Base-by-base conservation (phyloP, 139 green algal species). In the Volvox africanus region DNA sequence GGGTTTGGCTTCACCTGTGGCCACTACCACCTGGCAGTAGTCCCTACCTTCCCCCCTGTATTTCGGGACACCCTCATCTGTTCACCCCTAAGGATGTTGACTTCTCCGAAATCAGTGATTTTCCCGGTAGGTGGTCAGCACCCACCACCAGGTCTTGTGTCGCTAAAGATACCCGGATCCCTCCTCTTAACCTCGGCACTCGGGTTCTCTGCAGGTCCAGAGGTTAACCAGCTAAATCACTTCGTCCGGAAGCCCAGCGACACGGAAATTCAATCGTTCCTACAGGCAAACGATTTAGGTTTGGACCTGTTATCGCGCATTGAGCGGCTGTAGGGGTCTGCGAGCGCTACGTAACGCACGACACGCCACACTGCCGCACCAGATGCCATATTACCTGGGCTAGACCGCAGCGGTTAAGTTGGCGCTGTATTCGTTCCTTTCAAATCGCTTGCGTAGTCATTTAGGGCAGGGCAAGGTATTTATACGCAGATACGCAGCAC, bases 191-290 rank as follows among this genome's bases (percentile, higher is more conserved):
- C 65, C 9, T 73, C 16, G 65, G 65, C 65, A 73, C 24, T 73
- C 24, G 65, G 65, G 9, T 16, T 28, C 11, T 24, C 65, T 9
- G 32, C 75, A 85, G 80, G 80, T 24, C 50, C 62, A 26, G 50
- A 28, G 12, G 71, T 26, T 20, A 16, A 94, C 32, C 76, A 93
- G 44, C 24, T 94, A 2, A 94, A 92, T 61, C 92, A 91, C 65
- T 73, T 73, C 16, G 65, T 73, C 65, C 65, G 65, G 21, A 73
- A 73, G 65, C 65, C 65, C 65, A 73, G 65, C 65, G 65, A 73
- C 24, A 12, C 65, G 65, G 65, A 73, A 12, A 28, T 73, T 24
- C 65, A 73, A 24, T 30, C 65, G 21, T 73, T 73, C 65, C 65
- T 73, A 24, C 76, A 55, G 32, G 17, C 30, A 20, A 33, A 50